Evolutionary conservation across 352 stramenopile species (phyloP), one percentile per base, ranked within the genome.

Genomic region (Phytophthora brassicae): DNA sequence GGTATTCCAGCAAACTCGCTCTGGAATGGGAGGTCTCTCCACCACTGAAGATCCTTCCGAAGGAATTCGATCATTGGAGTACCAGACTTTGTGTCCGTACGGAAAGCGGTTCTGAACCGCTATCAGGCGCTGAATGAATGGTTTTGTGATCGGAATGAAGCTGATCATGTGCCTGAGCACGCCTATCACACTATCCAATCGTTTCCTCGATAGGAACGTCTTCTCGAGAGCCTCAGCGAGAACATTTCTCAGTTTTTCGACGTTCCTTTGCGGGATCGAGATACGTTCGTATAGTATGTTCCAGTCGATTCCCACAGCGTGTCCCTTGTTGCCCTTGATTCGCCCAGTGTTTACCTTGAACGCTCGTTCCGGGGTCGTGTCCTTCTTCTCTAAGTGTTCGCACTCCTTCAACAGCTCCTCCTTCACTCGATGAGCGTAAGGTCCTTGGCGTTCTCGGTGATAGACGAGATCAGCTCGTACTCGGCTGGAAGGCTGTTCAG

Each of bases 241-340:
- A n/a, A 42, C 35, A 2, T 14, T n/a, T 22, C 35, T 16, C n/a
- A 42, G 35, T 22, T 42, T 42, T 4, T 42, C 35, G 8, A 43
- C 31, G 9, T 53, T 52, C 36, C 46, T 50, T 17, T 64, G 56
- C 9, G 45, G 56, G 13, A 64, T 20, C 3, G 45, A 17, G 12
- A 64, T 45, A 3, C 1, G 12, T 7, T 47, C 44, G 2, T 44
- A 17, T 0, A 45, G 43, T 0, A 56, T 56, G 13, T n/a, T 41
- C 55, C 46, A 51, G 46, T 64, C 45, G 6, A 57, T 64, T 4
- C 46, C 56, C 4, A 57, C 56, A 19, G 45, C n/a, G n/a, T n/a
- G n/a, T n/a, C n/a, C n/a, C n/a, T n/a, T n/a, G n/a, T n/a, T n/a
- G n/a, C n/a, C n/a, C n/a, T n/a, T n/a, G n/a, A n/a, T n/a, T n/a